Base-by-base conservation (phyloP, 169 alveolate species). In the Nephromyces sp. region DNA sequence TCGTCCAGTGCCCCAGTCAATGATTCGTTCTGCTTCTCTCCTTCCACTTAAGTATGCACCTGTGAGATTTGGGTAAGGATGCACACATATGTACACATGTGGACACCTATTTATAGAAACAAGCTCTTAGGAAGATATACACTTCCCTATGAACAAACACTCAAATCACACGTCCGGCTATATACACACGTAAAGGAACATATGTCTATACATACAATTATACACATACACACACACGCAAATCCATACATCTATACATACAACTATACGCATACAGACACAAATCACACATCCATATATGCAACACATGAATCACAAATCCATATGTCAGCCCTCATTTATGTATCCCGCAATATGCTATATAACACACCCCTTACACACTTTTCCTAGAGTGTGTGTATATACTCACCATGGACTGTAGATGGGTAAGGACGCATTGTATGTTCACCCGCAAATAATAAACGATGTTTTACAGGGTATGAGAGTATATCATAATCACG, bases 371-470 rank as follows among this genome's bases (percentile, higher is more conserved):
- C 3, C 72, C n/a, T 3, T 3, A 3, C 67, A 6, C 72, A 25
- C 22, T 4, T 30, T 66, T 4, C 66, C 66, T 3, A 3, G 8
- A 3, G n/a, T 6, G 5, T 3, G 5, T 5, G 8, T 24, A 15
- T 22, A 1, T 1, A n/a, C 78, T 57, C 5, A 72, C 78, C 78
- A 32, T 72, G 78, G 8, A 29, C 78, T 1, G 78, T 72, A 33
- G 65, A 29, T 21, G 78, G 78, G 24, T 61, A 72, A 22, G 71
- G 78, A 29, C 78, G 32, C 25, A 61, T 61, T 30, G 78, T 72
- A 57, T 72, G 78, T 24, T 72, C 78, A 43, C 78, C 78, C 4
- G 78, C 78, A 30, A 72, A 72, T n/a, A 72, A 65, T 28, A 72
- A 35, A 1, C 78, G 71, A 30, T 57, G 21, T 30, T 21, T 22